phyloP scores from a whole-genome alignment of 768 basidiomycete species.

The Podaxis mareebaensis region DNA sequence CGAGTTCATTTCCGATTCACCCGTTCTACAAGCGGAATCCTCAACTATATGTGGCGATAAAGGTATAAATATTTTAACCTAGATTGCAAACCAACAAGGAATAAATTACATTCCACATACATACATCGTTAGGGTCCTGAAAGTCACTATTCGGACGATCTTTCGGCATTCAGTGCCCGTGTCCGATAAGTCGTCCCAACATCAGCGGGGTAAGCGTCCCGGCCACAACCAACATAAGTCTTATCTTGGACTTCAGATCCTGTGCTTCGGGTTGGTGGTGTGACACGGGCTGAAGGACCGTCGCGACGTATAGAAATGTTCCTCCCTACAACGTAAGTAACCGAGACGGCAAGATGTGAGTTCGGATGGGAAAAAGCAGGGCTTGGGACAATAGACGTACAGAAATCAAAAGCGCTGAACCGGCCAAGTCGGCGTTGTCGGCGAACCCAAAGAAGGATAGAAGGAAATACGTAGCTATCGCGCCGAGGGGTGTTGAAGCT shows the following conservation, averaged over 20 bases:
- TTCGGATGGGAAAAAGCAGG: not conserved
- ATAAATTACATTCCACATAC: not conserved
- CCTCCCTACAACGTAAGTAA: conserved; percentile 63
- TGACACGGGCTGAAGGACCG: conserved; percentile 79
- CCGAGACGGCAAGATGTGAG: not conserved
- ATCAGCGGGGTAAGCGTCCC: conserved; percentile 76
- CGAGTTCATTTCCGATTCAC: not conserved
- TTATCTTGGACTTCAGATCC: conserved; percentile 43
- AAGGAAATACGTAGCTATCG: conserved; percentile 72
- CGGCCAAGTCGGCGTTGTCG: conserved; percentile 58
- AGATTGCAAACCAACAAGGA: not conserved
- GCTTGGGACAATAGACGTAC: conserved; percentile 44
- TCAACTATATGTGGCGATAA: not conserved
- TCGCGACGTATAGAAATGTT: conserved; percentile 93
- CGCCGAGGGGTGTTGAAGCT: conserved; percentile 80
- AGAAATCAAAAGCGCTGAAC: conserved; percentile 79
- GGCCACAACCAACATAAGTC: conserved; percentile 53
- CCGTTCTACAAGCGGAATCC: not conserved
- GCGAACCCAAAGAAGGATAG: conserved; percentile 56
- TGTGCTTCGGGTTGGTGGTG: conserved; percentile 39
- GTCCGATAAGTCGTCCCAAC: conserved; percentile 60
- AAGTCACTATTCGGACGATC: not conserved
- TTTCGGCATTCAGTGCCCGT: conserved; percentile 47
- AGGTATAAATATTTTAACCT: not conserved
- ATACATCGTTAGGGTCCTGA: not conserved